phyloP scores from a whole-genome alignment of 805 yeast species.

The Yarrowia sp. region DNA sequence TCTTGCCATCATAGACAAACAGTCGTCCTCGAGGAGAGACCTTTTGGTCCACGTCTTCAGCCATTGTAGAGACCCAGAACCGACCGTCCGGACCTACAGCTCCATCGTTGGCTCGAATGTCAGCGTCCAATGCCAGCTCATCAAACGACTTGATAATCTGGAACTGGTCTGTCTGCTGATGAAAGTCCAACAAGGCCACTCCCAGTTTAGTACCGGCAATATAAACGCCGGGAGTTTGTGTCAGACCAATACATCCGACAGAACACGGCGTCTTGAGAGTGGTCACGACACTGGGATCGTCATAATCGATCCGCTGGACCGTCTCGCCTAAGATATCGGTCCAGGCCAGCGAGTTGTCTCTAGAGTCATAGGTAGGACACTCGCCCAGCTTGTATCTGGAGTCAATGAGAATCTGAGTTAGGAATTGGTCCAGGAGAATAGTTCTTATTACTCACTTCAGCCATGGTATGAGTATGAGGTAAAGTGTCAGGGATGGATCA shows the following conservation, averaged over 20 bases:
- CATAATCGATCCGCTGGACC: constrained; percentile 29
- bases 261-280: constrained; percentile 2
- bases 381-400: constrained; percentile 34
- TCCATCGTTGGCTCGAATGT: constrained; percentile 75
- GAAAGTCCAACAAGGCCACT: not conserved
- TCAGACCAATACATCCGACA: constrained; percentile 6
- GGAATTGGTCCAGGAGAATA: not conserved
- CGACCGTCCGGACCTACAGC: constrained; percentile 71
- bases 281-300: not conserved
- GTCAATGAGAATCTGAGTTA: constrained; percentile 29
- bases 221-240: constrained; percentile 4
- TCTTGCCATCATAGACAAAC: constrained; percentile 41
- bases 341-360: constrained; percentile 35
- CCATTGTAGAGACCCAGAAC: constrained; percentile 79
- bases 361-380: constrained; percentile 37
- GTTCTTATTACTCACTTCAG: not conserved
- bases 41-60: constrained; percentile 24
- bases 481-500: not conserved
- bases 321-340: constrained; percentile 35
- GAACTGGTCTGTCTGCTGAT: not conserved
- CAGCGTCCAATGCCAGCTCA: not conserved
- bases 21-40: constrained; percentile 50
- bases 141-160: not conserved
- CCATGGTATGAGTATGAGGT: not conserved
- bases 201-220: constrained; percentile 13